phyloP scores from a whole-genome alignment of 176 grass and related monocot genomes.

The Poa pratensis region DNA sequence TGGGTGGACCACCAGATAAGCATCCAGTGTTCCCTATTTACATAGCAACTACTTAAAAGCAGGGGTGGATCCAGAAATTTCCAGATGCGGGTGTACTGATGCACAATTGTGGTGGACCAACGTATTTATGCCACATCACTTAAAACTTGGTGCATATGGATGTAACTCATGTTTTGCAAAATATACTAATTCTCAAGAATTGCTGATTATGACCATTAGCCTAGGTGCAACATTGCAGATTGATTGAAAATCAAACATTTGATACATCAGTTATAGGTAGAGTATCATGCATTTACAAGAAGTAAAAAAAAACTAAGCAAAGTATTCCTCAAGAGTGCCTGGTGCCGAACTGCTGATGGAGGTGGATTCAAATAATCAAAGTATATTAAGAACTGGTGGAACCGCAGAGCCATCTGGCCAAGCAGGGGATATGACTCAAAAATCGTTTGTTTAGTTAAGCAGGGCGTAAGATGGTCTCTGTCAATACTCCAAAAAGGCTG shows the following conservation, averaged over 20 bases:
- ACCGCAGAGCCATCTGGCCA: too few relatives aligned
- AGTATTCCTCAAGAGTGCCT: neutral
- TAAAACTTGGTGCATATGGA: constrained; percentile 14
- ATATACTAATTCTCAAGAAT: constrained; percentile 5
- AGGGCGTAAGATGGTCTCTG: too few relatives aligned
- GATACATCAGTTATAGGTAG: neutral
- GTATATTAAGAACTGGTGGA: too few relatives aligned
- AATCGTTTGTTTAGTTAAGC: too few relatives aligned
- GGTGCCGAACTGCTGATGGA: neutral
- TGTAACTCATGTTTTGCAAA: neutral
- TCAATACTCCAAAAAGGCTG: too few relatives aligned
- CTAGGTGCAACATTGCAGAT: neutral
- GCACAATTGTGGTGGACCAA: neutral
- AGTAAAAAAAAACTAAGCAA: neutral
- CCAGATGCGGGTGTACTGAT: neutral
- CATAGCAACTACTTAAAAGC: constrained; percentile 1
- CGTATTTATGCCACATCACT: constrained; percentile 16
- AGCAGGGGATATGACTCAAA: too few relatives aligned
- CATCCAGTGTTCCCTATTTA: neutral
- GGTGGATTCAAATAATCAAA: neutral
- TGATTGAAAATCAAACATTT: neutral
- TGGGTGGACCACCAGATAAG: neutral
- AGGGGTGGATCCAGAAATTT: neutral
- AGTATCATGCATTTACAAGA: neutral
- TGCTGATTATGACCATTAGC: constrained; percentile 1